These are phyloP conservation scores for Dendrobium chrysotoxum DNA, from an alignment of 106 monocot species.

Conservation along the genomic window DNA sequence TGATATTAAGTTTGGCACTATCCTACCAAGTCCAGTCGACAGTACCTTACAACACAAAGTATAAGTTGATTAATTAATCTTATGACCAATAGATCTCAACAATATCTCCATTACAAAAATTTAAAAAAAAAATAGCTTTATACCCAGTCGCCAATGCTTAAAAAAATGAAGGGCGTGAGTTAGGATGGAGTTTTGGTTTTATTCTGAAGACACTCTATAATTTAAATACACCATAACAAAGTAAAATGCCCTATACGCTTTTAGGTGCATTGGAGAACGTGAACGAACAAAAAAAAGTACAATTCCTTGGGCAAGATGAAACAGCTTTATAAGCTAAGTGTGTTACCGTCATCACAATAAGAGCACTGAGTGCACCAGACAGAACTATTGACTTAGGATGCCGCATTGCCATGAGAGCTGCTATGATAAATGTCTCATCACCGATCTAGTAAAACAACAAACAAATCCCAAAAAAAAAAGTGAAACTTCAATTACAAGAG, in stretches of 20 bases:
- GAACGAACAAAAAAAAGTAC: neutral
- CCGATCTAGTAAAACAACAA: constrained; percentile 56
- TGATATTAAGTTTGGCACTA: constrained; percentile 95
- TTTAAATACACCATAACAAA: neutral
- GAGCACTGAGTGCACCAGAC: constrained; percentile 86
- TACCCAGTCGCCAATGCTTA: neutral
- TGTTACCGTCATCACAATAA: constrained; percentile 91
- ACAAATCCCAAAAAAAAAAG: neutral
- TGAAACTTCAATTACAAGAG: neutral
- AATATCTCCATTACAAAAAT: neutral
- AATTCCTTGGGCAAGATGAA: neutral
- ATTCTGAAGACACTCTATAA: neutral
- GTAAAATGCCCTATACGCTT: neutral
- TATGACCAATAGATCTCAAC: neutral
- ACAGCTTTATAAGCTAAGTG: neutral
- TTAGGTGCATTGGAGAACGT: neutral
- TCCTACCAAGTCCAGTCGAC: constrained; percentile 93
- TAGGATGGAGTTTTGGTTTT: neutral
- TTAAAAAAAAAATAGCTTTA: neutral
- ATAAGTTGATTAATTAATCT: neutral
- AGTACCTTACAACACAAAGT: constrained; percentile 37
- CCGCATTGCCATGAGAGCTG: constrained; percentile 96
- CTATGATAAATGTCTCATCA: constrained; percentile 97
- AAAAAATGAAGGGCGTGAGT: neutral
- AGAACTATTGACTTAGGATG: constrained; percentile 94